Percentiles rank a stretch among this genome's conserved stretches.
Evolutionary conservation across 1,284 basidiomycete species (phyloP).

Genomic region (Amylostereum areolatum): DNA sequence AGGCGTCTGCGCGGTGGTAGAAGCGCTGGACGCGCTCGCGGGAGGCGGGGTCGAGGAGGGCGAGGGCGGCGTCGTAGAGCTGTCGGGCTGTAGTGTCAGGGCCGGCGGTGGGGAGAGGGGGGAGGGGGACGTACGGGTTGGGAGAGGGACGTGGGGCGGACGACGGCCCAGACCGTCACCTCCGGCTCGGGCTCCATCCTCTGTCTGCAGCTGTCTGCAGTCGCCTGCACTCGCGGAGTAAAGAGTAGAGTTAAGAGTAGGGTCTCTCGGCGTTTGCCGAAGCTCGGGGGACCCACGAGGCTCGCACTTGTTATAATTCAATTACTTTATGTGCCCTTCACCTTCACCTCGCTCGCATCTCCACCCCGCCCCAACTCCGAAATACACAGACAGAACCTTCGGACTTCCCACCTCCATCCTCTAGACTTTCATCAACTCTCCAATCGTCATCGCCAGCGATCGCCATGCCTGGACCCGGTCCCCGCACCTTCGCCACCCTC

Average conservation of each 20-base stretch:
- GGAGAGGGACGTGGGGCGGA: conserved; percentile 39
- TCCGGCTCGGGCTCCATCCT: not conserved
- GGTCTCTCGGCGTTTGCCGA: too few relatives aligned
- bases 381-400: too few relatives aligned
- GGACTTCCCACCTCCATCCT: too few relatives aligned
- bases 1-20: conserved; percentile 65
- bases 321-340: too few relatives aligned
- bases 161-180: conserved; percentile 12
- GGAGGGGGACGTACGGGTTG: conserved; percentile 43
- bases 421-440: conserved; percentile 3
- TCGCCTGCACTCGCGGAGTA: too few relatives aligned
- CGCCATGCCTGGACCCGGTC: too few relatives aligned
- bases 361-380: too few relatives aligned
- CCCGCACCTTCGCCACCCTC: conserved; percentile 47
- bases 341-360: too few relatives aligned
- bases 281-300: too few relatives aligned
- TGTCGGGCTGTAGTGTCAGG: conserved; percentile 19
- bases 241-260: too few relatives aligned
- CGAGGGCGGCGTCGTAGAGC: conserved; percentile 54
- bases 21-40: conserved; percentile 53
- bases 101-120: conserved; percentile 1
- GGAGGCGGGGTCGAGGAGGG: conserved; percentile 48
- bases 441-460: not conserved
- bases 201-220: too few relatives aligned
- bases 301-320: too few relatives aligned